Conservation (phyloP, 106 monocot genomes). For the Apostasia ramifera region DNA sequence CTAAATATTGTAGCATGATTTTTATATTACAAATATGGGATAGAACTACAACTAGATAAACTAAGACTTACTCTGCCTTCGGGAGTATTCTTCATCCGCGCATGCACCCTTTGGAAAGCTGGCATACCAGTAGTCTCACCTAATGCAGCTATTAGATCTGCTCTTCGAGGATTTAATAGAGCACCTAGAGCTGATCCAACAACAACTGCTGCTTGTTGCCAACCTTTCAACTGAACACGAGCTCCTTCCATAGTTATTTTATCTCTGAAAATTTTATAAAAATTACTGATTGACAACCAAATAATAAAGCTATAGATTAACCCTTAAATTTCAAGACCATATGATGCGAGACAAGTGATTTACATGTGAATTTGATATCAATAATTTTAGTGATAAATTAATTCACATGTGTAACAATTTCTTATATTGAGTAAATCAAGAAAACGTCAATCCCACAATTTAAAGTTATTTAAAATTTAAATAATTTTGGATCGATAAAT, state of each 20-base stretch:
- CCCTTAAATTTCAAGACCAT: neutral
- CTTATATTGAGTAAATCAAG: too few relatives aligned
- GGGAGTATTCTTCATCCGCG: slow-evolving; percentile 60
- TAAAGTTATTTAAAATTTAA: too few relatives aligned
- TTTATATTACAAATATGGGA: too few relatives aligned
- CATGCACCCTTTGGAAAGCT: slow-evolving; percentile 68
- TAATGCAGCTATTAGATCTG: slow-evolving; percentile 92
- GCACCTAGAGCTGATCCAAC: slow-evolving; percentile 83
- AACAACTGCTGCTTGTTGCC: slow-evolving; percentile 84
- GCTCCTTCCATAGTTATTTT: slow-evolving; percentile 38
- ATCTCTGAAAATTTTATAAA: neutral
- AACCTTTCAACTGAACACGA: slow-evolving; percentile 60
- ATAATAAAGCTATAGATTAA: neutral
- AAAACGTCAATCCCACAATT: too few relatives aligned
- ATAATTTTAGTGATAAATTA: too few relatives aligned
- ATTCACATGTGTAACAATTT: too few relatives aligned
- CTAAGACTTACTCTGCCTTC: slow-evolving; percentile 66
- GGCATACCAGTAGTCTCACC: slow-evolving; percentile 94
- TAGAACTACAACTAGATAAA: neutral
- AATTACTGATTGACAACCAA: neutral
- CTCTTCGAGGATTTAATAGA: slow-evolving; percentile 78
- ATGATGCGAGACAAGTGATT: neutral
- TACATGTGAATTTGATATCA: neutral
- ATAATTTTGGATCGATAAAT: too few relatives aligned
- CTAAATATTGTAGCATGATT: too few relatives aligned